Evolutionary conservation across 352 stramenopile species (phyloP).

Genomic region (Phytophthora sojae): DNA sequence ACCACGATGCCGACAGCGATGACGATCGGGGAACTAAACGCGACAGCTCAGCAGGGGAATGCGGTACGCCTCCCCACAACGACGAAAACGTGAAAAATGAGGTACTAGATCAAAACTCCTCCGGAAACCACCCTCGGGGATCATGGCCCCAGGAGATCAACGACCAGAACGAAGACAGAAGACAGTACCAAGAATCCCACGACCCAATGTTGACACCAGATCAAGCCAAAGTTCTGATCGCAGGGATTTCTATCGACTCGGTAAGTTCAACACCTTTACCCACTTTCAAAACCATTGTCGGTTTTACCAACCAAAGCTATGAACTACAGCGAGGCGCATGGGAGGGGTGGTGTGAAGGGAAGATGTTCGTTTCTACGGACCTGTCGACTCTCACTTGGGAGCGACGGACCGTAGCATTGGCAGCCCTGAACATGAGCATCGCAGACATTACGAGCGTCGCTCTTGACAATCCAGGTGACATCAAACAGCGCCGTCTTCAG

Average conservation of each 20-base stretch:
- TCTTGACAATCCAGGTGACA: slow-evolving; percentile 11
- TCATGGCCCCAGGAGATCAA: slow-evolving; percentile 11
- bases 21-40: slow-evolving; percentile 20
- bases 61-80: neutral
- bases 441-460: slow-evolving; percentile 20
- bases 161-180: neutral
- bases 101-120: slow-evolving; percentile 8
- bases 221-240: slow-evolving; percentile 13
- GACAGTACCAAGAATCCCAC: neutral
- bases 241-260: slow-evolving; percentile 26
- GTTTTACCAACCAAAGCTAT: neutral
- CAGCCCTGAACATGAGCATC: slow-evolving; percentile 30
- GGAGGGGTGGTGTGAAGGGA: slow-evolving; percentile 37
- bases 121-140: slow-evolving; percentile 23
- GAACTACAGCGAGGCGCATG: slow-evolving; percentile 30
- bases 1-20: slow-evolving; percentile 16
- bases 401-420: slow-evolving; percentile 24
- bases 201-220: slow-evolving; percentile 5
- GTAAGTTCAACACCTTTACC: slow-evolving; percentile 7
- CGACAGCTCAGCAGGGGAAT: slow-evolving; percentile 22
- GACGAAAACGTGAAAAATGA: slow-evolving; percentile 9
- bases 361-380: slow-evolving; percentile 27
- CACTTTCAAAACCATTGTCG: neutral
- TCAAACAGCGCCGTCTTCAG: slow-evolving; percentile 19
- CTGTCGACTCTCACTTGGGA: slow-evolving; percentile 31